Conservation (phyloP, 768 basidiomycete species). For the Psilocybe cubensis region DNA sequence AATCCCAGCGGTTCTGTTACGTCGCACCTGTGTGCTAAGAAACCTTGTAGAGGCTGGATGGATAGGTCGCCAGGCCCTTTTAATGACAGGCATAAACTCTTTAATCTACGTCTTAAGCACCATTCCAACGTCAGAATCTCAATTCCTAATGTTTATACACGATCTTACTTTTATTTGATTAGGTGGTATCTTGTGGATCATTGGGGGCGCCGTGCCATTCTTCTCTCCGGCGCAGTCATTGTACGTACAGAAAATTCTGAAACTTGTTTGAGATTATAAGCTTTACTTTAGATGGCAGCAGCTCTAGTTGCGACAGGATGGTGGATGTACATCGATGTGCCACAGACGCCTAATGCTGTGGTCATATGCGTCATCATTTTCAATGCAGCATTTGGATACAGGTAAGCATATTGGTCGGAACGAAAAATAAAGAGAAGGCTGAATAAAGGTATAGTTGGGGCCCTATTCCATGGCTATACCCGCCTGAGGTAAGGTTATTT, state of each 20-base stretch:
- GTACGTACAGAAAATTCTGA: constrained; percentile 42
- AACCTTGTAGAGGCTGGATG: constrained; percentile 83
- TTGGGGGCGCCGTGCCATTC: constrained; percentile 86
- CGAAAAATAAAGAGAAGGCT: neutral
- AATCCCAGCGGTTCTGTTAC: constrained; percentile 11
- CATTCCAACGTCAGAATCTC: constrained; percentile 74
- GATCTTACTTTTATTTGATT: constrained; percentile 10
- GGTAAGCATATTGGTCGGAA: constrained; percentile 35
- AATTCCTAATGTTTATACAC: neutral
- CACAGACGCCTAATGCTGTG: constrained; percentile 84
- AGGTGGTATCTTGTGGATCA: constrained; percentile 96
- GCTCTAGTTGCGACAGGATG: constrained; percentile 83
- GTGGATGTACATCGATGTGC: constrained; percentile 92
- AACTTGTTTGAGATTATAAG: neutral
- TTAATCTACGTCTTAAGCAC: constrained; percentile 81
- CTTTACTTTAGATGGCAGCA: constrained; percentile 68
- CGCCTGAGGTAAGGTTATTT: constrained; percentile 65
- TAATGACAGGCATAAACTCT: constrained; percentile 96
- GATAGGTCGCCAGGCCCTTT: constrained; percentile 89
- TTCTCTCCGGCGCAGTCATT: constrained; percentile 83
- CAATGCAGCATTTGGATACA: constrained; percentile 94
- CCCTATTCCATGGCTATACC: constrained; percentile 86
- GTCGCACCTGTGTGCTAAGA: constrained; percentile 8
- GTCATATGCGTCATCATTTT: constrained; percentile 89
- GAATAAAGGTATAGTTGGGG: constrained; percentile 67